Percentiles rank a stretch among this genome's conserved stretches.
phyloP scores from a whole-genome alignment of 139 green algal species.

The Haematococcus lacustris region DNA sequence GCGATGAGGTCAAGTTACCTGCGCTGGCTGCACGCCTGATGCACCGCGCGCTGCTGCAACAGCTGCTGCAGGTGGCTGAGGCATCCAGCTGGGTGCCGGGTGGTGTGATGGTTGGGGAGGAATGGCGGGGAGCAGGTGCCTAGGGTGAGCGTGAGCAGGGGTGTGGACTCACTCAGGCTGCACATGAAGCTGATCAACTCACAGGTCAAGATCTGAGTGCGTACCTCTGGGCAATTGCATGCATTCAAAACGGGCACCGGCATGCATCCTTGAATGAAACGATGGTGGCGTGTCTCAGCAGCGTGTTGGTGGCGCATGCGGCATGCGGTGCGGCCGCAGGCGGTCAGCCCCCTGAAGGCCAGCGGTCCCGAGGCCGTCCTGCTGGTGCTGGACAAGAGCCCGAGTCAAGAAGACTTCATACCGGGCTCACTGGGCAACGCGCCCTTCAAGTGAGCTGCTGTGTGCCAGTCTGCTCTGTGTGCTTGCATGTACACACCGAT shows the following conservation, averaged over 20 bases:
- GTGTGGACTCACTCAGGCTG: not conserved
- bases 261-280: not conserved
- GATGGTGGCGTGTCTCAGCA: not conserved
- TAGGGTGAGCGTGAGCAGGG: not conserved
- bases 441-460: slow-evolving; percentile 1
- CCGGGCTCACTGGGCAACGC: slow-evolving; percentile 10
- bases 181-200: not conserved
- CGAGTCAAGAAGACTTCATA: slow-evolving; percentile 67
- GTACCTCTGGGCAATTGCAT: not conserved
- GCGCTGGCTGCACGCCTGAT: no score
- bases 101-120: not conserved
- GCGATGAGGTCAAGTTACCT: no score
- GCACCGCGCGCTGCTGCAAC: not conserved
- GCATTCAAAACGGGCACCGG: not conserved
- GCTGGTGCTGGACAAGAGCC: slow-evolving; percentile 51
- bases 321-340: not conserved
- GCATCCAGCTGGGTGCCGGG: not conserved
- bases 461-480: slow-evolving; percentile 5
- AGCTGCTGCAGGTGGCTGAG: not conserved
- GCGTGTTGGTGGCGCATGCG: not conserved
- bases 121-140: not conserved
- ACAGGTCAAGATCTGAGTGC: not conserved
- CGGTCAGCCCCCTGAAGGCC: not conserved
- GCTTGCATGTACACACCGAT: not conserved
- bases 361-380: slow-evolving; percentile 1